Base-by-base conservation (phyloP, 192 early-diverging fungal genomes). In the Coemansia asiatica region DNA sequence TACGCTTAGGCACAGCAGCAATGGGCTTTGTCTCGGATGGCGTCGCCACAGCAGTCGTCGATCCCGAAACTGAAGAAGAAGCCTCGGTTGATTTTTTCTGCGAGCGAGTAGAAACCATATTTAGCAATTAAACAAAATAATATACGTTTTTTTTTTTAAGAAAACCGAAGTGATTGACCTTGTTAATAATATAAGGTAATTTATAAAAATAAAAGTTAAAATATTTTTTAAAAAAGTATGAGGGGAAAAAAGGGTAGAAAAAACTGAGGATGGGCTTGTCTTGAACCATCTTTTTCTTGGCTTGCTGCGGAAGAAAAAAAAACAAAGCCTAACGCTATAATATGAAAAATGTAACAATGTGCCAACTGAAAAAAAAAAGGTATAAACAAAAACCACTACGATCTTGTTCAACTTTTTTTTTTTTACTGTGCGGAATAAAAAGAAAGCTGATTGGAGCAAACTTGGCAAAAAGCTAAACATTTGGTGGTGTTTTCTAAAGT, bases 41-140 rank as follows among this genome's bases (percentile, higher is more conserved):
- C 22, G 64, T 66, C 25, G 64, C 54, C 56, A 66, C 64, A 19
- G 64, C 64, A 5, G 64, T 66, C n/a, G 44, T 22, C n/a, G 44
- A 29, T 44, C 49, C 9, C 4, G 22, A 54, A 54, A 27, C 27
- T 2, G 48, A 50, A 8, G 48, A 16, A 27, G 25, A 5, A 4
- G 51, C 51, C 51, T 54, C 51, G 13, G 51, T 19, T 9, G 61
- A 16, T 21, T 62, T 62, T 23, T 9, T 29, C 19, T 15, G 46
- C 10, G 61, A 62, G 28, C 61, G 61, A 56, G 63, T 64, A 33
- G 38, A 26, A 38, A 64, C 63, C 63, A 64, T 64, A 18, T 33
- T 33, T 33, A 33, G n/a, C n/a, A 33, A 33, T 33, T 33, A 33
- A 33, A 33, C 3, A 6, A 33, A 33, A 33, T 33, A 33, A 33